phyloP scores from a whole-genome alignment of 148 eudicot species.

The Cornus florida region DNA sequence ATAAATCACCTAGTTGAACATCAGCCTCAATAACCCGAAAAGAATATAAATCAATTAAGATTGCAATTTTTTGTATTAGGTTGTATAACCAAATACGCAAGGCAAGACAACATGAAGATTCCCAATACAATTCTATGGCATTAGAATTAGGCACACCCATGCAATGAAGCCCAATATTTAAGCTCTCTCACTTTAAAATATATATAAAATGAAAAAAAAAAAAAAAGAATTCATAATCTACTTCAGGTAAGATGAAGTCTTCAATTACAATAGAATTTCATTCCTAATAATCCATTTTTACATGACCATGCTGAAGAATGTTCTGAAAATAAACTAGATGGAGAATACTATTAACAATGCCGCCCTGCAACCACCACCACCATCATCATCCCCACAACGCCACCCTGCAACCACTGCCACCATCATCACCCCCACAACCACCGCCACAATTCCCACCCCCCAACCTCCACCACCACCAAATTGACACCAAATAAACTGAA shows the following conservation, averaged over 20 bases:
- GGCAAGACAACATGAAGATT: not conserved
- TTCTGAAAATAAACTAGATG: too few relatives aligned
- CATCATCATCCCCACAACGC: too few relatives aligned
- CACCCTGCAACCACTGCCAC: too few relatives aligned
- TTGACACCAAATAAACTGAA: too few relatives aligned
- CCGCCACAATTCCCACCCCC: too few relatives aligned
- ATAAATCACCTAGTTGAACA: constrained; percentile 84
- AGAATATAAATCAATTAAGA: constrained; percentile 2
- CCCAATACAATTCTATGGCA: not conserved
- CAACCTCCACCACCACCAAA: too few relatives aligned
- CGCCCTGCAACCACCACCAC: too few relatives aligned
- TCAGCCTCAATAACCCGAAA: constrained; percentile 85
- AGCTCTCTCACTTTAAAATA: constrained; percentile 1
- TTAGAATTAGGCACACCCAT: not conserved
- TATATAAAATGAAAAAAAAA: not conserved
- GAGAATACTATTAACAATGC: too few relatives aligned
- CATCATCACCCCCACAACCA: too few relatives aligned
- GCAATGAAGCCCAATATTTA: not conserved
- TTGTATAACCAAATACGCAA: not conserved
- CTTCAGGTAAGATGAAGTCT: not conserved
- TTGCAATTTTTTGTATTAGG: not conserved
- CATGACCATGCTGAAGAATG: too few relatives aligned
- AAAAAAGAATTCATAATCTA: not conserved
- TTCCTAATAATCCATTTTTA: not conserved
- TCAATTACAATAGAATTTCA: not conserved